Conservation (phyloP, 2,329 filamentous ascomycete species). For the Penicillium brasilianum region DNA sequence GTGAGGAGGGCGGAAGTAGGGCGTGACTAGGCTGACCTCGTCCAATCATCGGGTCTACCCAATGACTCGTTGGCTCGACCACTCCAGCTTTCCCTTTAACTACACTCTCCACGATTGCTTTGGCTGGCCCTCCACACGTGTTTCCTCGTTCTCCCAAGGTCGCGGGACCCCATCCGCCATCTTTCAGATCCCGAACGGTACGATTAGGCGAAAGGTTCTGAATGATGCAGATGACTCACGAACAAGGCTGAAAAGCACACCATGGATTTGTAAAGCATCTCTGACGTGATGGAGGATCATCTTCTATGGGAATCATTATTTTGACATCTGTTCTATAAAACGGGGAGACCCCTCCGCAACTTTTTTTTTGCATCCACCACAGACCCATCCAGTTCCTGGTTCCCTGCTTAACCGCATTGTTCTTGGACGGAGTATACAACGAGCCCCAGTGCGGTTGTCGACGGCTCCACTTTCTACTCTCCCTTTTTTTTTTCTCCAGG, state of each 20-base stretch:
- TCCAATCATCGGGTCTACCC: conserved; percentile 15
- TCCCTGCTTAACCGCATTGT: conserved; percentile 5
- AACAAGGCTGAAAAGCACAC: conserved; percentile 2
- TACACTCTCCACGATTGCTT: conserved; percentile 7
- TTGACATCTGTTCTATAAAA: conserved; percentile 17
- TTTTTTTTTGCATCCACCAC: background rate
- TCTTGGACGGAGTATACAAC: background rate
- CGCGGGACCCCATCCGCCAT: background rate
- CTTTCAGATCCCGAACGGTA: background rate
- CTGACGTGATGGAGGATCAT: conserved; percentile 3
- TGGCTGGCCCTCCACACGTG: background rate
- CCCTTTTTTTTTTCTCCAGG: conserved; percentile 18
- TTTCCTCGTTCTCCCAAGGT: background rate
- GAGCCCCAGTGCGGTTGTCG: conserved; percentile 28
- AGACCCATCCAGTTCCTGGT: background rate
- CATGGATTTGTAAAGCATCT: conserved; percentile 20
- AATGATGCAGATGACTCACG: conserved; percentile 15
- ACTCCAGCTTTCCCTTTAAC: conserved; percentile 10
- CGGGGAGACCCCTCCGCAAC: conserved; percentile 11
- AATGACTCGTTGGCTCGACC: conserved; percentile 1
- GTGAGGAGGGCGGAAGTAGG: conserved; percentile 20
- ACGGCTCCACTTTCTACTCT: conserved; percentile 33
- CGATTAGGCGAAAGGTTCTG: conserved; percentile 1
- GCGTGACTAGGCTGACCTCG: background rate
- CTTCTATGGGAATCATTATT: background rate